Conservation (phyloP, 2,329 filamentous ascomycete species). For the Zasmidium citrigriseum region DNA sequence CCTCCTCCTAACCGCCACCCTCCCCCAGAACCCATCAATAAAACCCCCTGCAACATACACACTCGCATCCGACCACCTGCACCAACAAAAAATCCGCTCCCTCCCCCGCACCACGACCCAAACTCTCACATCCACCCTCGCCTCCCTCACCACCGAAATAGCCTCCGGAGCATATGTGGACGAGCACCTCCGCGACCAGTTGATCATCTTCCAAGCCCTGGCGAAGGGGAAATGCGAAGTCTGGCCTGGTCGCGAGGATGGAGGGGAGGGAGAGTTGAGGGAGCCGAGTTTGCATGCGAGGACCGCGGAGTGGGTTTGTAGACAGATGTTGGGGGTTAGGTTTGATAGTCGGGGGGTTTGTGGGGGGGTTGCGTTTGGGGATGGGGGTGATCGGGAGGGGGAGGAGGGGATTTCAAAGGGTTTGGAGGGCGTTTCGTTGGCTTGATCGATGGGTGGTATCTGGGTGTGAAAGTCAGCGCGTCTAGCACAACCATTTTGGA, state of each 20-base stretch:
- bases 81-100: conserved; percentile 38
- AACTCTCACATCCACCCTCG: conserved; percentile 47
- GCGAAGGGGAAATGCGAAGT: conserved; percentile 45
- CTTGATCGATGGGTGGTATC: not conserved
- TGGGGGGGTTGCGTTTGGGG: conserved; percentile 2
- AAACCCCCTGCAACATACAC: conserved; percentile 41
- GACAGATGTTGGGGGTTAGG: conserved; percentile 39
- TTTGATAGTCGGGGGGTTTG: conserved; percentile 34
- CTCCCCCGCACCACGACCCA: conserved; percentile 19
- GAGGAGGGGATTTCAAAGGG: not conserved
- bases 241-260: conserved; percentile 27
- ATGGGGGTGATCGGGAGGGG: not conserved
- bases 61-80: conserved; percentile 55
- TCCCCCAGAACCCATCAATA: conserved; percentile 37
- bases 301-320: conserved; percentile 50
- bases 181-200: conserved; percentile 58
- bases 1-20: conserved; percentile 56
- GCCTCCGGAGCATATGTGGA: conserved; percentile 53
- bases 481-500: too few relatives aligned
- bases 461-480: too few relatives aligned
- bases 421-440: not conserved
- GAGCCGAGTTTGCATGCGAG: conserved; percentile 46
- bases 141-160: conserved; percentile 49
- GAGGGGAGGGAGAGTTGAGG: conserved; percentile 13
- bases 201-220: conserved; percentile 61